Conservation (phyloP, 257 asterid species). For the Prunella vulgaris region DNA sequence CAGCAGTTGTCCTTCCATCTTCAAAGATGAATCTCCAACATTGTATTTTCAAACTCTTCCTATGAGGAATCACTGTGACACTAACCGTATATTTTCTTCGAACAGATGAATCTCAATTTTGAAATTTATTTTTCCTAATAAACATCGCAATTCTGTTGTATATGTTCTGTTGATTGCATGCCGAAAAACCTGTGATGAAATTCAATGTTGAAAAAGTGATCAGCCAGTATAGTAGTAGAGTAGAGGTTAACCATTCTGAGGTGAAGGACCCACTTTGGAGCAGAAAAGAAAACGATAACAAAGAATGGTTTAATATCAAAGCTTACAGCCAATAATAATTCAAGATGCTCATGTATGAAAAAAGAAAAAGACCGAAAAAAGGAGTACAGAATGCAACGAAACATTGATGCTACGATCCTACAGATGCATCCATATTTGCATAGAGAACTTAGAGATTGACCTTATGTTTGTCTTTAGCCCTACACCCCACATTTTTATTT, state of each 20-base stretch:
- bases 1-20: slow-evolving; percentile 12
- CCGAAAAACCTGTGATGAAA: slow-evolving; percentile 27
- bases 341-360: too few species aligned
- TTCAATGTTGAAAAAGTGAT: slow-evolving; percentile 7
- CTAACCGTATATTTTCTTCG: slow-evolving; percentile 23
- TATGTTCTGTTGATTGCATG: slow-evolving; percentile 19
- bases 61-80: slow-evolving; percentile 23
- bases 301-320: background rate
- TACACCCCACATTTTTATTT: too few species aligned
- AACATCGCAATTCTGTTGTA: slow-evolving; percentile 28
- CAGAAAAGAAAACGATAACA: background rate
- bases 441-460: too few species aligned
- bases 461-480: too few species aligned
- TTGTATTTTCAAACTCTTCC: slow-evolving; percentile 20
- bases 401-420: too few species aligned
- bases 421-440: background rate
- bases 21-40: slow-evolving; percentile 21
- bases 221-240: background rate
- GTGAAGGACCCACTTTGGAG: background rate
- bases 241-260: background rate
- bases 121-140: slow-evolving; percentile 26
- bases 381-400: too few species aligned
- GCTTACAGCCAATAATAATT: too few species aligned
- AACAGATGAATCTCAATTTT: slow-evolving; percentile 10
- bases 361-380: too few species aligned